These are phyloP conservation scores for Arthrobotrys megalospora DNA, from an alignment of 2,329 filamentous ascomycete species.

Conservation along the genomic window DNA sequence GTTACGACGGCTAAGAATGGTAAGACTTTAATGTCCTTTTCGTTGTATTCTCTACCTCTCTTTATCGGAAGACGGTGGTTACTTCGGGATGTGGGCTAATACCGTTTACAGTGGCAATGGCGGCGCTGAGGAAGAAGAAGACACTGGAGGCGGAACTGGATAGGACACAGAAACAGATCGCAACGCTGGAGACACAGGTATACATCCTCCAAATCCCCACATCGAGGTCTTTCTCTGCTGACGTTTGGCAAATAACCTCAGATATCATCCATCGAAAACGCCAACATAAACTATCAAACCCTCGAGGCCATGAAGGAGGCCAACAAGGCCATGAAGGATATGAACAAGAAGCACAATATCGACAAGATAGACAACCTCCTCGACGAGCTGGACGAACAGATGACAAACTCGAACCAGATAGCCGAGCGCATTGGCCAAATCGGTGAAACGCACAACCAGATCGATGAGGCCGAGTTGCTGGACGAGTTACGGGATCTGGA, in stretches of 20 bases:
- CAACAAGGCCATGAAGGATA: slow-evolving; percentile 89
- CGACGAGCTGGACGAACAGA: slow-evolving; percentile 92
- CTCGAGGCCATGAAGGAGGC: slow-evolving; percentile 94
- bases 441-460: slow-evolving; percentile 73
- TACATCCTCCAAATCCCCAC: not conserved
- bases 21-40: slow-evolving; percentile 69
- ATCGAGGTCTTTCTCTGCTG: not conserved
- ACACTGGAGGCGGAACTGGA: slow-evolving; percentile 90
- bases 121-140: slow-evolving; percentile 94
- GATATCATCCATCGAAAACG: slow-evolving; percentile 95
- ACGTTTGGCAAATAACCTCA: slow-evolving; percentile 6
- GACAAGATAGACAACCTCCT: slow-evolving; percentile 78
- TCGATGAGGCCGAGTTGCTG: slow-evolving; percentile 90
- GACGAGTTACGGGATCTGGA: slow-evolving; percentile 88
- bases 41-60: not conserved
- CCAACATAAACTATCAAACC: slow-evolving; percentile 98
- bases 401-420: slow-evolving; percentile 93
- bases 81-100: not conserved
- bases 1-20: slow-evolving; percentile 90
- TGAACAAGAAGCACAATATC: slow-evolving; percentile 89
- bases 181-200: slow-evolving; percentile 87
- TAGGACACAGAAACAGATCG: slow-evolving; percentile 90
- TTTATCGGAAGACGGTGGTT: not conserved
- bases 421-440: slow-evolving; percentile 84
- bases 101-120: slow-evolving; percentile 80